These are phyloP conservation scores for Exophiala calicioides DNA, from an alignment of 2,329 filamentous ascomycete species.

Conservation along the genomic window DNA sequence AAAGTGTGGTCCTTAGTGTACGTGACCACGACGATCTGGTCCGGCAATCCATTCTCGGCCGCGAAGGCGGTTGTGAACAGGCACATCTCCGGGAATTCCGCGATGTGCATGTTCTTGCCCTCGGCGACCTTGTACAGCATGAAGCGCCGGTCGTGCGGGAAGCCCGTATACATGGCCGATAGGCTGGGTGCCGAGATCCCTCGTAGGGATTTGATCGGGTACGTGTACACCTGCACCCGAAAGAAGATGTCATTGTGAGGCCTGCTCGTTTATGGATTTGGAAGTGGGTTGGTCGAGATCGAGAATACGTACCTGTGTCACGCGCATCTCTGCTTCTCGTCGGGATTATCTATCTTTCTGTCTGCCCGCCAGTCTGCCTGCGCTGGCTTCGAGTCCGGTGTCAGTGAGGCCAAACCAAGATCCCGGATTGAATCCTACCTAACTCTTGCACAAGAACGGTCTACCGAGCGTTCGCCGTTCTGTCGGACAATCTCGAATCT, in stretches of 20 bases:
- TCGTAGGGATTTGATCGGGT: slow-evolving; percentile 73
- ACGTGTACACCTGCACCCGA: slow-evolving; percentile 61
- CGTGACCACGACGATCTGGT: slow-evolving; percentile 30
- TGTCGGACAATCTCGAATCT: too few species aligned
- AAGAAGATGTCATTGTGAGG: not conserved
- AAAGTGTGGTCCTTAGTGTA: slow-evolving; percentile 28
- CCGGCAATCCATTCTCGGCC: slow-evolving; percentile 28
- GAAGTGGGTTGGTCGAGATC: not conserved
- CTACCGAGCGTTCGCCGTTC: too few species aligned
- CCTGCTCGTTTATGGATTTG: not conserved
- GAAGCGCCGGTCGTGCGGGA: slow-evolving; percentile 68
- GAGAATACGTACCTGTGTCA: slow-evolving; percentile 11
- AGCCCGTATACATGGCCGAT: slow-evolving; percentile 61
- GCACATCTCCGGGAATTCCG: slow-evolving; percentile 59
- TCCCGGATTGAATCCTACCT: too few species aligned
- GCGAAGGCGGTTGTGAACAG: slow-evolving; percentile 59
- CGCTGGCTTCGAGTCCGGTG: too few species aligned
- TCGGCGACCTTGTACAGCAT: slow-evolving; percentile 63
- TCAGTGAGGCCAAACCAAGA: too few species aligned
- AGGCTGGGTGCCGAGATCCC: slow-evolving; percentile 58
- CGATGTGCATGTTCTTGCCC: slow-evolving; percentile 61
- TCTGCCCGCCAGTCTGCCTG: too few species aligned
- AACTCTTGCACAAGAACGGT: too few species aligned
- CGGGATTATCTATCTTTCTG: too few species aligned
- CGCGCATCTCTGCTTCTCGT: too few species aligned